A percentile compares a stretch with the other conserved stretches of the same genome.
phyloP scores from a whole-genome alignment of 768 basidiomycete species.

The Hygrocybe coccinea region DNA sequence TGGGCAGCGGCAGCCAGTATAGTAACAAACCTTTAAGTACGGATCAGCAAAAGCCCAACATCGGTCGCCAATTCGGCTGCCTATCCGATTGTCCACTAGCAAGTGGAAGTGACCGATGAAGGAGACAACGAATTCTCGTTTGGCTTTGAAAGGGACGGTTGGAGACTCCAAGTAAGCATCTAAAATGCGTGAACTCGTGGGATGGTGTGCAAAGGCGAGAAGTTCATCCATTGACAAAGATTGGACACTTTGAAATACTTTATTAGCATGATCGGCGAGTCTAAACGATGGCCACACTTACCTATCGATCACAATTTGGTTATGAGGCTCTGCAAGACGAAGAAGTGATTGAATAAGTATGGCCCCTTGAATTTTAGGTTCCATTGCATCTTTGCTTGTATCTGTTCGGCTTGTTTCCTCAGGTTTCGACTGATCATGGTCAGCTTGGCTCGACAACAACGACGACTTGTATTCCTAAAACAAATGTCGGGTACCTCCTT shows the following conservation, averaged over 20 bases:
- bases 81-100: slow-evolving; percentile 86
- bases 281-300: slow-evolving; percentile 26
- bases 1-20: slow-evolving; percentile 5
- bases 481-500: background rate
- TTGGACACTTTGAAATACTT: slow-evolving; percentile 43
- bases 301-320: slow-evolving; percentile 68
- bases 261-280: background rate
- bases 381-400: slow-evolving; percentile 36
- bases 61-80: slow-evolving; percentile 85
- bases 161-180: slow-evolving; percentile 72
- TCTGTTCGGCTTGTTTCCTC: slow-evolving; percentile 17
- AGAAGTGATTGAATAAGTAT: slow-evolving; percentile 81
- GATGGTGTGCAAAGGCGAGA: slow-evolving; percentile 46
- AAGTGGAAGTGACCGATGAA: slow-evolving; percentile 75
- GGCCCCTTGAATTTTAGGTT: slow-evolving; percentile 78
- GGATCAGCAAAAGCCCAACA: slow-evolving; percentile 91
- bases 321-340: slow-evolving; percentile 59
- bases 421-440: slow-evolving; percentile 5
- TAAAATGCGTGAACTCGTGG: slow-evolving; percentile 71
- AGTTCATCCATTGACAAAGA: slow-evolving; percentile 56
- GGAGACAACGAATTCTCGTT: slow-evolving; percentile 64
- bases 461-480: slow-evolving; percentile 26
- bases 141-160: slow-evolving; percentile 56
- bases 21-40: slow-evolving; percentile 68
- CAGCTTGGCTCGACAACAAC: background rate